Evolutionary conservation across 768 basidiomycete species (phyloP).

Genomic region (Auriscalpium vulgare): DNA sequence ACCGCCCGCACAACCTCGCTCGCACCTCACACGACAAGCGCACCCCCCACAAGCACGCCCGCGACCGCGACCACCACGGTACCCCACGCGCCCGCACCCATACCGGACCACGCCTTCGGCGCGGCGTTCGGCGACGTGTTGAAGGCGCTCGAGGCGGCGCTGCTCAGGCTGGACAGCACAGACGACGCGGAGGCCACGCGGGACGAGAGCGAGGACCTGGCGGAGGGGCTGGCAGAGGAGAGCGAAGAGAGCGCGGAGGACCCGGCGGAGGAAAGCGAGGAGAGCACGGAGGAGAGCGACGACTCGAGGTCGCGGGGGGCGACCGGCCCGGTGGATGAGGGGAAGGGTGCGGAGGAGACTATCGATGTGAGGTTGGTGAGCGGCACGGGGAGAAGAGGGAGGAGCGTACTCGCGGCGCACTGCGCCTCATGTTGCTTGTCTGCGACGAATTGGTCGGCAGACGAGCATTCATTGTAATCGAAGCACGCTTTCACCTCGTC

Average conservation of each 20-base stretch:
- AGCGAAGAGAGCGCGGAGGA: background rate
- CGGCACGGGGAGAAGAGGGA: background rate
- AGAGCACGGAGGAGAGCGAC: background rate
- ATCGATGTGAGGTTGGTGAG: too few relatives aligned
- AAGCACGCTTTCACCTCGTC: background rate
- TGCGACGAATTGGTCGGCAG: background rate
- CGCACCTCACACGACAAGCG: background rate
- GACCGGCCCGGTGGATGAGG: background rate
- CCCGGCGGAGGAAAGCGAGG: background rate
- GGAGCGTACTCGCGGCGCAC: background rate
- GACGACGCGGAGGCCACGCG: background rate
- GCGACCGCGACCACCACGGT: background rate
- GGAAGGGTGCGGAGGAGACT: background rate
- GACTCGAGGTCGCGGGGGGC: background rate
- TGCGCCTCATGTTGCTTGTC: background rate
- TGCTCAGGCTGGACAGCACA: background rate
- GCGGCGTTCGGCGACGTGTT: background rate
- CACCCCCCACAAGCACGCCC: background rate
- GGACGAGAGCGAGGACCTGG: background rate
- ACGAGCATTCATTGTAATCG: background rate
- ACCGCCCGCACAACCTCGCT: too few relatives aligned
- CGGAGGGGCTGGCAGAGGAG: background rate
- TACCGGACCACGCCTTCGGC: background rate
- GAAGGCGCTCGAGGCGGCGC: background rate
- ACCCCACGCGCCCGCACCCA: background rate